Evolutionary conservation across 768 basidiomycete species (phyloP).

Genomic region (Collybia nuda): DNA sequence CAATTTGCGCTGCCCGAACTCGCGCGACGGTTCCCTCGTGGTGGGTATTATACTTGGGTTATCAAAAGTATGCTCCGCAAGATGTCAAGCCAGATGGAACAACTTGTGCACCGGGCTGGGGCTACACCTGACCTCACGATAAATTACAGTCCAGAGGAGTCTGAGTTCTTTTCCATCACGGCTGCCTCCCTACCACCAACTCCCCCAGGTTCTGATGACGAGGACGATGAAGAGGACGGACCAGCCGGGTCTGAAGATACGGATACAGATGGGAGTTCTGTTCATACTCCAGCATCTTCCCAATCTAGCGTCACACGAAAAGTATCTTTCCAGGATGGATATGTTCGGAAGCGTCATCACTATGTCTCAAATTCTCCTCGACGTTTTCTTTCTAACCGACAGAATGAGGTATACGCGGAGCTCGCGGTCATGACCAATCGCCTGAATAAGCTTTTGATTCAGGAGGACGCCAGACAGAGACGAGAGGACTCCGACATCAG

Average conservation of each 20-base stretch:
- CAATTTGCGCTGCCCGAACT: conserved; percentile 59
- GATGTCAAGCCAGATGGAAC: conserved; percentile 39
- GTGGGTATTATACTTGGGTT: conserved; percentile 54
- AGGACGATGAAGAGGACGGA: conserved; percentile 23
- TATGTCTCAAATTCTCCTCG: conserved; percentile 22
- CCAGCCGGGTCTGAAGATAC: conserved; percentile 19
- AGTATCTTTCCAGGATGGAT: conserved; percentile 19
- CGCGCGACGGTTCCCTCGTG: conserved; percentile 29
- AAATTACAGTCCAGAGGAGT: conserved; percentile 14
- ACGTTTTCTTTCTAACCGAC: conserved; percentile 24
- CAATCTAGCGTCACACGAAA: conserved; percentile 18
- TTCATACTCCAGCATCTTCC: conserved; percentile 44
- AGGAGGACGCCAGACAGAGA: conserved; percentile 40
- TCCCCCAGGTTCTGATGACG: conserved; percentile 38
- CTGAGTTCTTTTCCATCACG: conserved; percentile 27
- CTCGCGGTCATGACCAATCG: conserved; percentile 31
- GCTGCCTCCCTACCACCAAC: conserved; percentile 30
- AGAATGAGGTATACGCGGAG: conserved; percentile 32
- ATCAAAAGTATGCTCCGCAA: conserved; percentile 51
- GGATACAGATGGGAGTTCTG: conserved; percentile 48
- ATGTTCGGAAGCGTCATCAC: conserved; percentile 14
- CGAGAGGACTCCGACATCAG: conserved; percentile 37
- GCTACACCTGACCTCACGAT: conserved; percentile 7
- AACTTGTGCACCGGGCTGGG: conserved; percentile 37
- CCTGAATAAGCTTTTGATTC: conserved; percentile 38